phyloP scores from a whole-genome alignment of 768 basidiomycete genomes.

The Mycena metata region DNA sequence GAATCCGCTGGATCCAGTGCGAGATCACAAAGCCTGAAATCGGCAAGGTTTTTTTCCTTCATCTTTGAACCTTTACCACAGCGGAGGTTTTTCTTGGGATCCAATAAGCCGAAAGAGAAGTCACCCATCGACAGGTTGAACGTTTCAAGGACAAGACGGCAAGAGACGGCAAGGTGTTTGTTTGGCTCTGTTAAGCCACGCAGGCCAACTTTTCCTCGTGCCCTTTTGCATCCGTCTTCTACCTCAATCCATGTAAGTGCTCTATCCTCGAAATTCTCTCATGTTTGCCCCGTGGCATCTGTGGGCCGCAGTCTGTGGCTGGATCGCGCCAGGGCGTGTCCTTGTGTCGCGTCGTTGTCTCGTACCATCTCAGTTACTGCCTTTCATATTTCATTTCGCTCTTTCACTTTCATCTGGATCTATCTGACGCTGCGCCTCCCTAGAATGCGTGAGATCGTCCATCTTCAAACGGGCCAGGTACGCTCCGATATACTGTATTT shows the following conservation, averaged over 20 bases:
- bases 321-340: slow-evolving; percentile 14
- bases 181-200: slow-evolving; percentile 15
- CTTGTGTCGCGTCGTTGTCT: slow-evolving; percentile 56
- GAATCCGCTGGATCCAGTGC: too few relatives aligned
- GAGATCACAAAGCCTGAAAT: too few relatives aligned
- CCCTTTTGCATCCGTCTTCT: slow-evolving; percentile 26
- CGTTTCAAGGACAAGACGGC: background rate
- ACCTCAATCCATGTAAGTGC: slow-evolving; percentile 19
- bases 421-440: slow-evolving; percentile 50
- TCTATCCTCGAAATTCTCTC: background rate
- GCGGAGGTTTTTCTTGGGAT: too few relatives aligned
- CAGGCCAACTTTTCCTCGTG: slow-evolving; percentile 28
- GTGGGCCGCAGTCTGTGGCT: background rate
- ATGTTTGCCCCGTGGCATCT: background rate
- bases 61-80: too few relatives aligned
- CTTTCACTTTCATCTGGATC: too few relatives aligned
- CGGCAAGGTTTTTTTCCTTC: too few relatives aligned
- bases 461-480: slow-evolving; percentile 98
- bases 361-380: too few relatives aligned
- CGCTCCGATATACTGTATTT: slow-evolving; percentile 28
- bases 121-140: background rate
- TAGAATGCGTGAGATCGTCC: slow-evolving; percentile 99
- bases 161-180: too few relatives aligned
- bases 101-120: too few relatives aligned
- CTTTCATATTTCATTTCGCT: too few relatives aligned